A percentile compares a stretch with the other conserved stretches of the same genome.
Evolutionary conservation across 1,284 basidiomycete species (phyloP).

Genomic region (Austropuccinia psidii): DNA sequence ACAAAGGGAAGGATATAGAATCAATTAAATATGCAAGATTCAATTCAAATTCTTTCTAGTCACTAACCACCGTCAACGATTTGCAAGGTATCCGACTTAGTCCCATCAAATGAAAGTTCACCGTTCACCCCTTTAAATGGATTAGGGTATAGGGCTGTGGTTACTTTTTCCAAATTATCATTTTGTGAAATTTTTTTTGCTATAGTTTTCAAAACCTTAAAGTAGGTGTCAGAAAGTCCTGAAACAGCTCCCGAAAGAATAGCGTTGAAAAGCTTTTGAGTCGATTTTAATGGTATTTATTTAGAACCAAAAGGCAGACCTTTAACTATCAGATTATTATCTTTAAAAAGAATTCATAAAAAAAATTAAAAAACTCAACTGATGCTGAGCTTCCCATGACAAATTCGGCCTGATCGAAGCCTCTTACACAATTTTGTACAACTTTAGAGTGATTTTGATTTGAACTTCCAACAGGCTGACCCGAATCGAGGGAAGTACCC

Average conservation of each 20-base stretch:
- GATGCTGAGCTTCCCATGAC: slow-evolving; percentile 19
- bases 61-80: slow-evolving; percentile 52
- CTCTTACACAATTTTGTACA: neutral
- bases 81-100: slow-evolving; percentile 46
- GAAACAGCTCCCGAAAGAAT: neutral
- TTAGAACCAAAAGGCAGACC: neutral
- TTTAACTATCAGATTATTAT: slow-evolving; percentile 5
- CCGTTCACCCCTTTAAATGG: slow-evolving; percentile 39
- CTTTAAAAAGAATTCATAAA: neutral
- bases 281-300: slow-evolving; percentile 29
- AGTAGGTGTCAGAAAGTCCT: neutral
- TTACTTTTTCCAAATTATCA: slow-evolving; percentile 48
- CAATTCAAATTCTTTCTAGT: slow-evolving; percentile 45
- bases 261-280: neutral
- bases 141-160: slow-evolving; percentile 6
- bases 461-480: slow-evolving; percentile 38
- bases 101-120: slow-evolving; percentile 35
- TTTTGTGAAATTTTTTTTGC: neutral
- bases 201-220: neutral
- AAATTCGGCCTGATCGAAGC: slow-evolving; percentile 26
- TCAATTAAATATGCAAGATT: neutral
- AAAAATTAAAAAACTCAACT: slow-evolving; percentile 4
- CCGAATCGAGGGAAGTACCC: slow-evolving; percentile 41
- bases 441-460: too few relatives aligned
- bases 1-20: too few relatives aligned